Percentiles rank a stretch among this genome's conserved stretches.
Conservation (phyloP, 2,329 filamentous ascomycete species). For the Pseudogymnoascus sp. region DNA sequence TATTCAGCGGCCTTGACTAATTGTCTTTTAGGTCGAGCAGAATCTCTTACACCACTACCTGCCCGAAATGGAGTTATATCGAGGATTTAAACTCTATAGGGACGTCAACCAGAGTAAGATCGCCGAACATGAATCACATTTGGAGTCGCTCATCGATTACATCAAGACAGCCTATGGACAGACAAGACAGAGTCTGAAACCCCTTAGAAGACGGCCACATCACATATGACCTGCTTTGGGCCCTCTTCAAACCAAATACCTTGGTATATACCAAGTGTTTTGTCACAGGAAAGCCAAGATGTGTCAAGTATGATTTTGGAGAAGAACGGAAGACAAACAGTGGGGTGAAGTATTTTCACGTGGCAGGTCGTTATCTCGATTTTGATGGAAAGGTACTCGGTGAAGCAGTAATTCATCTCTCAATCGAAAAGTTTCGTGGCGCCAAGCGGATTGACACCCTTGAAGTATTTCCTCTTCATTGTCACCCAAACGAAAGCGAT, state of each 20-base stretch:
- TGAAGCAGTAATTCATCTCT: constrained; percentile 19
- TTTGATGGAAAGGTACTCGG: constrained; percentile 25
- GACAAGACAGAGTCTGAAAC: not conserved
- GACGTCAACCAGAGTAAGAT: not conserved
- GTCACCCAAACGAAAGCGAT: constrained; percentile 20
- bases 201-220: constrained; percentile 5
- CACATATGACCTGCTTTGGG: constrained; percentile 10
- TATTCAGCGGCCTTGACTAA: not conserved
- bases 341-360: constrained; percentile 11
- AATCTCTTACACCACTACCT: constrained; percentile 16
- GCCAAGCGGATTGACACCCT: constrained; percentile 22
- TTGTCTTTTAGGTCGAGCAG: constrained; percentile 13
- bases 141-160: not conserved
- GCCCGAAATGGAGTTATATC: constrained; percentile 12
- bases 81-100: not conserved
- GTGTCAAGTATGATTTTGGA: constrained; percentile 9
- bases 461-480: constrained; percentile 26
- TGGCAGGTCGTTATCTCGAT: constrained; percentile 22
- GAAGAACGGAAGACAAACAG: constrained; percentile 8
- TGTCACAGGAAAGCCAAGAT: constrained; percentile 8
- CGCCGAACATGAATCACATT: constrained; percentile 18
- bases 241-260: constrained; percentile 10
- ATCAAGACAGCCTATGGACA: constrained; percentile 3
- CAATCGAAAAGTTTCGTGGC: constrained; percentile 16
- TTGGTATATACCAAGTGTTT: constrained; percentile 9